phyloP scores from a whole-genome alignment of 83 land plant species.

The Thuja plicata region DNA sequence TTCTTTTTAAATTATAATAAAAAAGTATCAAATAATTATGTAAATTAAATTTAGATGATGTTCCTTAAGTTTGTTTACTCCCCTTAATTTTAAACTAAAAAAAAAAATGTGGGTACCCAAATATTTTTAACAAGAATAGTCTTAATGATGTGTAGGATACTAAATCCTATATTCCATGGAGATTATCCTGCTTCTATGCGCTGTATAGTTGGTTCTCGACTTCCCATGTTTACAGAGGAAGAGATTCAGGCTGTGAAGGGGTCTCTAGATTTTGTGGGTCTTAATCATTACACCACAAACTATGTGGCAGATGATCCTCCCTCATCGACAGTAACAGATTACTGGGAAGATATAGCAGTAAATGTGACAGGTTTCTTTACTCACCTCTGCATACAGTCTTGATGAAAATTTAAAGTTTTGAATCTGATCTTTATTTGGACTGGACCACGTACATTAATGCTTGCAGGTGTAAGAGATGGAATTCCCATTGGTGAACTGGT shows the following conservation, averaged over 20 bases:
- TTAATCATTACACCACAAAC: constrained; percentile 32
- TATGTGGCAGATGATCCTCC: constrained; percentile 16
- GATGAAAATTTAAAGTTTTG: not conserved
- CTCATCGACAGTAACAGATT: not conserved
- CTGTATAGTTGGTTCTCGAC: constrained; percentile 20
- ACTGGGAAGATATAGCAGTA: not conserved
- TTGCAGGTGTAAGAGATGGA: constrained; percentile 6
- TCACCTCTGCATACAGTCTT: not conserved
- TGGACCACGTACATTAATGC: not conserved
- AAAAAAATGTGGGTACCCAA: no score
- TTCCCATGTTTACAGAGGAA: constrained; percentile 36
- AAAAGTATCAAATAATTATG: no score
- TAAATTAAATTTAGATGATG: no score
- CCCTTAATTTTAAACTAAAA: not conserved
- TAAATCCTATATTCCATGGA: constrained; percentile 37
- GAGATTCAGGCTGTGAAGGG: constrained; percentile 25
- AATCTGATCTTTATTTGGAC: not conserved
- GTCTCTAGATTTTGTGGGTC: constrained; percentile 44
- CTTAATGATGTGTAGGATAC: not conserved
- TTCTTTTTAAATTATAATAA: no score
- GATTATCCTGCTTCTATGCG: constrained; percentile 34
- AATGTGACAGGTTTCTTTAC: not conserved
- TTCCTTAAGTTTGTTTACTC: not conserved
- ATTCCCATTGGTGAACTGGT: constrained; percentile 4
- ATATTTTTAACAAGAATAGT: not conserved